Evolutionary conservation across 108 stramenopile species (phyloP).

Genomic region (Cyclostephanos invisitatus): DNA sequence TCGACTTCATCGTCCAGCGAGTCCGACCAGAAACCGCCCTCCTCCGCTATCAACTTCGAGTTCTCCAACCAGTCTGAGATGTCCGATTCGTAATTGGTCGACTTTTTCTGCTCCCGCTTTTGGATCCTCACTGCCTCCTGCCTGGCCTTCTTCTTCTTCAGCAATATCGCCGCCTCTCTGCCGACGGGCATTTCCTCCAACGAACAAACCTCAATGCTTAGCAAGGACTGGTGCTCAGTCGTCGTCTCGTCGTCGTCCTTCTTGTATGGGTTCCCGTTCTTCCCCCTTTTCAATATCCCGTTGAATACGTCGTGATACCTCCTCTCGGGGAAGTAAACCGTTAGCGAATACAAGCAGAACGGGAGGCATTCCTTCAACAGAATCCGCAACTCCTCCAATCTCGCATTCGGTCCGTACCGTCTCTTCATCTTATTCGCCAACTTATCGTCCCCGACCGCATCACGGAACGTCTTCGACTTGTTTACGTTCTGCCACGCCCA

Average conservation of each 20-base stretch:
- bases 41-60: background rate
- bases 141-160: constrained; percentile 36
- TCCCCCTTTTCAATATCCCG: constrained; percentile 26
- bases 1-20: constrained; percentile 5
- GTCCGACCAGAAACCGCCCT: constrained; percentile 8
- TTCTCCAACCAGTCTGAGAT: constrained; percentile 10
- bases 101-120: constrained; percentile 2
- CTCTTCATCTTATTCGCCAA: constrained; percentile 47
- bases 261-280: constrained; percentile 21
- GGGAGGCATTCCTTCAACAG: constrained; percentile 37
- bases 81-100: constrained; percentile 5
- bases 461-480: constrained; percentile 55
- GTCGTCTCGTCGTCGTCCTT: constrained; percentile 7
- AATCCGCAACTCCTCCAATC: constrained; percentile 48
- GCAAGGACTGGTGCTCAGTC: constrained; percentile 5
- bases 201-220: constrained; percentile 25
- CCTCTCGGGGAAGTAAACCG: constrained; percentile 44
- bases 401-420: constrained; percentile 29
- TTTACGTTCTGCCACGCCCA: constrained; percentile 83
- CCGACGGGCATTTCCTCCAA: constrained; percentile 57
- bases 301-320: constrained; percentile 25
- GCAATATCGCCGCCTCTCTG: constrained; percentile 18
- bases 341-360: constrained; percentile 39
- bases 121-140: background rate
- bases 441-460: constrained; percentile 51